Conservation (phyloP, 441 rosid species). For the Jatropha podagrica region DNA sequence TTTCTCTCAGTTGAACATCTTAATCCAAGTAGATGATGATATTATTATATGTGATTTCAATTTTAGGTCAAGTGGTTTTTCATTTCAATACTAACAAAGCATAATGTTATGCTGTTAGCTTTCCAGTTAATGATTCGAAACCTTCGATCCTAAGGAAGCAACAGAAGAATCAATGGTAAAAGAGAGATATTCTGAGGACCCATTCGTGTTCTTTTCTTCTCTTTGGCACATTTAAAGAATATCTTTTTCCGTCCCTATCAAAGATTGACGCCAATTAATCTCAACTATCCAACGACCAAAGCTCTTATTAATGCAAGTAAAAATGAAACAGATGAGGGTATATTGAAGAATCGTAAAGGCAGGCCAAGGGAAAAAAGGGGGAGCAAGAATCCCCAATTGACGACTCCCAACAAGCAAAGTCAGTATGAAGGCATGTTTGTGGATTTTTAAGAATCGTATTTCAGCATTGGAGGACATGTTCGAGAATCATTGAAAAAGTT, state of each 20-base stretch:
- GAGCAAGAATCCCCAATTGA: slow-evolving; percentile 25
- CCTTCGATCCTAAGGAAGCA: background rate
- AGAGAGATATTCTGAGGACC: slow-evolving; percentile 22
- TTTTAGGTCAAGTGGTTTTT: background rate
- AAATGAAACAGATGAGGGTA: no score
- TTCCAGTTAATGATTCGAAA: slow-evolving; percentile 6
- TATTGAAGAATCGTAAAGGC: slow-evolving; percentile 19
- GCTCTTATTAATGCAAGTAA: background rate
- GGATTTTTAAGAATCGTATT: slow-evolving; percentile 24
- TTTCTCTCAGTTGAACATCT: background rate
- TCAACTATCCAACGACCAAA: background rate
- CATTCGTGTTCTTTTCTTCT: slow-evolving; percentile 18
- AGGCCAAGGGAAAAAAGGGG: slow-evolving; percentile 5
- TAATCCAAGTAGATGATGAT: background rate
- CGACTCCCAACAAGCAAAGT: slow-evolving; percentile 45
- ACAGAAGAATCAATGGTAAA: background rate
- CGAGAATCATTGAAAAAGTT: background rate
- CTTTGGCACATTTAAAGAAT: background rate
- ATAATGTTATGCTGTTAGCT: background rate
- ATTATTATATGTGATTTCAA: background rate
- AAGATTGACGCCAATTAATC: background rate
- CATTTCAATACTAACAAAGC: background rate
- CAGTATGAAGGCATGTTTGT: slow-evolving; percentile 20
- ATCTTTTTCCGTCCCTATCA: background rate
- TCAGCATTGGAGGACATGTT: slow-evolving; percentile 4